Base-by-base conservation (phyloP, 2,329 filamentous ascomycete genomes). In the Diplodia scrobiculata region DNA sequence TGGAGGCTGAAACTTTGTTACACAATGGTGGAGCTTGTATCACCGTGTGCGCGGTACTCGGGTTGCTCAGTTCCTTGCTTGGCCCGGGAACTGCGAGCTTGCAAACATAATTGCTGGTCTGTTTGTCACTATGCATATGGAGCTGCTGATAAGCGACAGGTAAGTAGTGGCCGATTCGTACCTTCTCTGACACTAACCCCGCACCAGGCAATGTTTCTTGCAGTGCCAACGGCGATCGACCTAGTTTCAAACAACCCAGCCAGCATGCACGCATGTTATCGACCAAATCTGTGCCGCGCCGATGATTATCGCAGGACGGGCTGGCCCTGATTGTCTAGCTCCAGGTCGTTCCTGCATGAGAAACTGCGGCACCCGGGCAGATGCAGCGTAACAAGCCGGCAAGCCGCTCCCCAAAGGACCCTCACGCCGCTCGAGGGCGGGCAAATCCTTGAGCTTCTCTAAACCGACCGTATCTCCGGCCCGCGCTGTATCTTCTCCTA, bases 391-490 rank as follows among this genome's bases (percentile, higher is more conserved):
- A 25, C 25, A 25, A 4, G 25, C 25, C 25, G 25, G 25, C 25
- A 25, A 25, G 25, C 25, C 25, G 3, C 25, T 25, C 25, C 3
- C 25, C 17, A 34, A 10, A 38, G 47, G 14, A 14, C 13, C 14
- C 29, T 19, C 34, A 27, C 34, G 54, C 54, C 54, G 54, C 25
- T 25, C 25, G 21, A 25, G 29, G 1, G 9, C 55, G 34, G 21
- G 25, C 25, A 34, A 19, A 48, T 60, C 55, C 55, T 29, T 41
- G 38, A 47, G 55, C 41, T 60, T 34, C 38, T 60, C 27, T 48
- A 60, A 60, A 60, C 17, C 27, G 55, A 60, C 55, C 38, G 17
- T 19, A 48, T 60, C 55, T 27, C 55, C 38, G 25, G 38, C 25
- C 9, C 34, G 9, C n/a, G 14, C 14, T 32, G 52, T n/a, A 19